Evolutionary conservation across 768 basidiomycete genomes (phyloP), one percentile per base, ranked within the genome.

Genomic region (Boletellus ananas): DNA sequence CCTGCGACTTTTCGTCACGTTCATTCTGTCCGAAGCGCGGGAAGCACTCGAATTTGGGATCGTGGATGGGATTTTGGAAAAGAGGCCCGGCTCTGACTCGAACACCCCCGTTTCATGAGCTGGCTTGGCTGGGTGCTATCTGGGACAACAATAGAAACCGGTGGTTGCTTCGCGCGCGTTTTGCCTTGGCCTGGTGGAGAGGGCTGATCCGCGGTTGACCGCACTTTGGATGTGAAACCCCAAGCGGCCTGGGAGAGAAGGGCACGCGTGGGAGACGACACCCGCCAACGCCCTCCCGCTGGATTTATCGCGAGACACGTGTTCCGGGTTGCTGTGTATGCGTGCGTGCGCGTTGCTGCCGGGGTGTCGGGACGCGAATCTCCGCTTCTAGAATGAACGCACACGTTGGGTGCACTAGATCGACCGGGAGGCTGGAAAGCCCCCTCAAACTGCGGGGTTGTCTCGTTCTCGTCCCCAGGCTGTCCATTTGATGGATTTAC

Each of bases 31-130:
- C 52, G 56, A 68, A 84, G 90, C 94, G 5, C 82, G 85, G 65
- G 90, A 95, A 77, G 92, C 93, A 12, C 74, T 91, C 56, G 78
- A 83, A 33, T 97, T 97, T 69, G 94, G 94, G 35, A 88, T 97
- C 48, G 88, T 96, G 44, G 94, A 97, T 71, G 87, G 87, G 47
- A 90, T 97, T 58, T 77, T 96, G 47, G 86, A 92, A 69, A 86
- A 79, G 62, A 75, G 87, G 50, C 86, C 87, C 43, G 73, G 74
- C 62, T 66, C 77, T 41, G 82, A 84, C 48, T 63, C 49, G 42
- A 66, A 62, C 41, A 44, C 52, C 34, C 41, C 58, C 16, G 39
- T 50, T 54, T 54, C 62, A 47, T 66, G 51, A 64, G 23, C 23
- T 25, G 23, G 23, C 23, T 25, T 25, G 23, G 23, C 23, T 25